Percentiles rank a stretch among this genome's conserved stretches.
Conservation (phyloP, 805 yeast genomes). For the Priceomyces melissophilus region DNA sequence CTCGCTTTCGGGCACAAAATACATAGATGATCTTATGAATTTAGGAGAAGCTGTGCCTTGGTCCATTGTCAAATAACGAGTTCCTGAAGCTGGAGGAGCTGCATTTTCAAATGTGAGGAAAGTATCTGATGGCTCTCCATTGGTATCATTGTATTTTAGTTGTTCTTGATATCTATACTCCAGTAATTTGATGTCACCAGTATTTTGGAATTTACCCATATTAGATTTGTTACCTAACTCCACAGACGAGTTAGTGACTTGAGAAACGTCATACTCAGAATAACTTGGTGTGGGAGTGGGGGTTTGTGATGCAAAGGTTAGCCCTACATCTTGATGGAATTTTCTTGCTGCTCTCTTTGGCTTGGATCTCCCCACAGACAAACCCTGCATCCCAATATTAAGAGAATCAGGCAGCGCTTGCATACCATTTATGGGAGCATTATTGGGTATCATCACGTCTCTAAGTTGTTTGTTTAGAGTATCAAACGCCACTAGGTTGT, state of each 20-base stretch:
- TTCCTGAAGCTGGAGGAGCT: conserved; percentile 79
- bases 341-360: conserved; percentile 31
- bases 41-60: conserved; percentile 85
- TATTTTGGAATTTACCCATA: background rate
- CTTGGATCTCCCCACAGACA: conserved; percentile 12
- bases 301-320: conserved; percentile 4
- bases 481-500: too few species aligned
- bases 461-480: too few species aligned
- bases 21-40: conserved; percentile 73
- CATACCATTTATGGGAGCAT: background rate
- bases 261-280: too few species aligned
- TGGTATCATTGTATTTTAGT: conserved; percentile 18
- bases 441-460: too few species aligned
- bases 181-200: conserved; percentile 12
- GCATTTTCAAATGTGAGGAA: conserved; percentile 76
- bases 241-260: background rate
- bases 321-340: conserved; percentile 20
- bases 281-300: background rate
- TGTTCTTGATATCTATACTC: conserved; percentile 19
- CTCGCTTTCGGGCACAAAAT: conserved; percentile 75
- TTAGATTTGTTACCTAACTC: conserved; percentile 2
- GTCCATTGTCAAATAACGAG: conserved; percentile 65
- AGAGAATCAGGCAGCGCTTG: background rate
- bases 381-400: conserved; percentile 4
- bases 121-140: conserved; percentile 21